Percentiles rank a stretch among this genome's conserved stretches.
Evolutionary conservation across 345 rosid genomes (phyloP).

Genomic region (Euclidium syriacum): DNA sequence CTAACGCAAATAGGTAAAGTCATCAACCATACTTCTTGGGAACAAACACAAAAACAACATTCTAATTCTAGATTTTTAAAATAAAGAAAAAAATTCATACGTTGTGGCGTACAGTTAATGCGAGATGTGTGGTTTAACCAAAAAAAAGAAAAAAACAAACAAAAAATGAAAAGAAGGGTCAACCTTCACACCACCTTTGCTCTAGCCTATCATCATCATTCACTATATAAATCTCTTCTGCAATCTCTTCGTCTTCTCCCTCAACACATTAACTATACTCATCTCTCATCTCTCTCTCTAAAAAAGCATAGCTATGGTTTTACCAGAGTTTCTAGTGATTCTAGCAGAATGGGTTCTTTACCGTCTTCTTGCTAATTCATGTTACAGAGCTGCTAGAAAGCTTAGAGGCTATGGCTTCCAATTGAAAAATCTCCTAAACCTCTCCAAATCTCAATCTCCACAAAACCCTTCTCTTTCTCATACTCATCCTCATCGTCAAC

Average conservation of each 20-base stretch:
- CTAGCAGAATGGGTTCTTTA: slow-evolving; percentile 56
- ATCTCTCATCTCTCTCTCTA: background rate
- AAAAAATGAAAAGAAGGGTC: slow-evolving; percentile 13
- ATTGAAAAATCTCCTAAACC: slow-evolving; percentile 27
- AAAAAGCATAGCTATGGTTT: slow-evolving; percentile 39
- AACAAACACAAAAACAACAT: background rate
- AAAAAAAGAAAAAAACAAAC: background rate
- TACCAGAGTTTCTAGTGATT: slow-evolving; percentile 44
- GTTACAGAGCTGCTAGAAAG: slow-evolving; percentile 60
- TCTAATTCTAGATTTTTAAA: background rate
- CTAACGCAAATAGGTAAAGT: background rate
- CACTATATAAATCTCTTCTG: slow-evolving; percentile 18
- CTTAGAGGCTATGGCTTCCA: slow-evolving; percentile 51
- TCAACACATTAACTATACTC: slow-evolving; percentile 13
- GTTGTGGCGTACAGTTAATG: slow-evolving; percentile 28
- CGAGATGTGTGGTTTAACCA: slow-evolving; percentile 24
- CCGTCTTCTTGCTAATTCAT: slow-evolving; percentile 57
- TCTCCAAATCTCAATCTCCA: slow-evolving; percentile 14
- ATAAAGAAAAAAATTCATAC: background rate
- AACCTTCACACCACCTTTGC: slow-evolving; percentile 33
- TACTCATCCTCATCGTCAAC: slow-evolving; percentile 18
- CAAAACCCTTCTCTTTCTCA: slow-evolving; percentile 17
- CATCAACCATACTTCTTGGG: slow-evolving; percentile 27
- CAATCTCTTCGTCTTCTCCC: slow-evolving; percentile 6
- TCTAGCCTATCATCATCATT: slow-evolving; percentile 20